Evolutionary conservation across 140 eudicot genomes (phyloP), one percentile per base, ranked within the genome.

Genomic region (Stevia rebaudiana): DNA sequence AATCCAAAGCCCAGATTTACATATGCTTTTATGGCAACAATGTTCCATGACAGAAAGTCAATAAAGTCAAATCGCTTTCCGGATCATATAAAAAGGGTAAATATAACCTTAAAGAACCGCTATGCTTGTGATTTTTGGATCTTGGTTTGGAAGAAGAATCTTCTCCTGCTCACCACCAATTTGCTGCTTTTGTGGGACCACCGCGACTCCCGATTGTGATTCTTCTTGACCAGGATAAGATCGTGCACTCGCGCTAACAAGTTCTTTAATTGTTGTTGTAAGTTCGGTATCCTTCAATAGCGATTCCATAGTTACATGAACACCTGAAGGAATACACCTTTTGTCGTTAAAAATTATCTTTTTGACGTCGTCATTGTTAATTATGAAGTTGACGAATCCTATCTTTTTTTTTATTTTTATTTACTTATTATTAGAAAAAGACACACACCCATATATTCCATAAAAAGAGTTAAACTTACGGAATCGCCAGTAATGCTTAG

Each of bases 401-500:
- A 11, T 13, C 39, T 12, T 42, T n/a, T n/a, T n/a, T n/a, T n/a
- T n/a, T n/a, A n/a, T n/a, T n/a, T n/a, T n/a, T n/a, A n/a, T n/a
- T n/a, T n/a, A n/a, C n/a, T n/a, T n/a, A n/a, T n/a, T n/a, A n/a
- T n/a, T n/a, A n/a, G n/a, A n/a, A n/a, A n/a, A n/a, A n/a, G n/a
- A n/a, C n/a, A n/a, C n/a, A n/a, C 50, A 51, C 35, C 50, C 35
- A 30, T 52, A 30, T 1, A 44, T 15, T 12, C 15, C 2, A 51
- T 18, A 30, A 40, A 30, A 19, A 7, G 3, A 8, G 33, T 16
- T n/a, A 50, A 11, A 78, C 97, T 52, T 81, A 94, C 99, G 94
- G 80, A 58, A 94, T 76, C 99, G 82, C 99, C 99, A 94, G 65
- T 94, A 94, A 67, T 94, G 99, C 74, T 89, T 94, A 43, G 99